These are phyloP conservation scores for Ceratobasidium papillatum DNA, from an alignment of 1,284 basidiomycete genomes.

Conservation along the genomic window DNA sequence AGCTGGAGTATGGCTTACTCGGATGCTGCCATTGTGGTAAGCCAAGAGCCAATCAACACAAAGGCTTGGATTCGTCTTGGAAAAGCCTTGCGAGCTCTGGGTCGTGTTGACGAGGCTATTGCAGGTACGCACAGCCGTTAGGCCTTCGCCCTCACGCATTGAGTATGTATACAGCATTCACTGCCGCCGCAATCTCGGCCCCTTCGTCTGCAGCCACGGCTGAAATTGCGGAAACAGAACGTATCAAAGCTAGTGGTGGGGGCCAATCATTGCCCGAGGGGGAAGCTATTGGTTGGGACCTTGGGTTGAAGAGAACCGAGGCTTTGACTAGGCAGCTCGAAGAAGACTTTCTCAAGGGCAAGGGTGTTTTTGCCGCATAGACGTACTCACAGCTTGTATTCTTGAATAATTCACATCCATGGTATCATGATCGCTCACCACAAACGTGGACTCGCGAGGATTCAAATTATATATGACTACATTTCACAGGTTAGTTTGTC, in stretches of 20 bases:
- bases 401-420: no score
- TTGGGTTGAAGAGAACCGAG: conserved; percentile 27
- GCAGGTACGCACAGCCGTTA: neutral
- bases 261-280: conserved; percentile 4
- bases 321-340: conserved; percentile 16
- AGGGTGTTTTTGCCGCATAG: conserved; percentile 18
- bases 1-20: conserved; percentile 28
- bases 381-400: neutral
- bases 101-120: conserved; percentile 20
- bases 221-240: conserved; percentile 23
- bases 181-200: conserved; percentile 11
- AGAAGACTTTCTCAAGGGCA: conserved; percentile 18
- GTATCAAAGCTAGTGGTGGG: neutral
- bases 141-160: neutral
- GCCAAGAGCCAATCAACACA: conserved; percentile 28
- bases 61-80: conserved; percentile 35
- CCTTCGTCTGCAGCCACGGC: conserved; percentile 15
- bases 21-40: conserved; percentile 23
- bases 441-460: no score
- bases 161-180: conserved; percentile 7
- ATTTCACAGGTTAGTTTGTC: no score
- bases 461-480: no score
- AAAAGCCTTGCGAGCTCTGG: conserved; percentile 14
- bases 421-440: no score
- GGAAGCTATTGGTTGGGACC: conserved; percentile 2